Evolutionary conservation across 345 rosid genomes (phyloP).

Genomic region (Aquilaria sinensis): DNA sequence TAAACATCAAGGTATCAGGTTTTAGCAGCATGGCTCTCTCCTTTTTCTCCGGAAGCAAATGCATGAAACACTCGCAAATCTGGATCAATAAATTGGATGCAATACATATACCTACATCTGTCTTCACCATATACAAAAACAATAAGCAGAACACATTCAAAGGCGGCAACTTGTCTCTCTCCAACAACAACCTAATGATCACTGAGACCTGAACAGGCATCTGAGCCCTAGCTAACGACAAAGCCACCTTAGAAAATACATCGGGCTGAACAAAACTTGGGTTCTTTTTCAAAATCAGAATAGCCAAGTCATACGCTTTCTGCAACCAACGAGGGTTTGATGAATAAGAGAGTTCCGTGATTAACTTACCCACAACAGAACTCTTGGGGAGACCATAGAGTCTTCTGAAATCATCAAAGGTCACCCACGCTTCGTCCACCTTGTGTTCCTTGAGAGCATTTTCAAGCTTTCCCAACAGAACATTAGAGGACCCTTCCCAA

Average conservation of each 20-base stretch:
- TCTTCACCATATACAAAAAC: constrained; percentile 71
- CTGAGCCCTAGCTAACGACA: constrained; percentile 70
- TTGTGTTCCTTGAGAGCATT: constrained; percentile 38
- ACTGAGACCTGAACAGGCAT: constrained; percentile 48
- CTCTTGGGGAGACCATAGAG: constrained; percentile 51
- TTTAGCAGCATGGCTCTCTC: constrained; percentile 26
- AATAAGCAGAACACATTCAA: constrained; percentile 33
- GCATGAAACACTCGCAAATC: constrained; percentile 37
- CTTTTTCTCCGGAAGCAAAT: constrained; percentile 14
- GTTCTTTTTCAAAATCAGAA: constrained; percentile 35
- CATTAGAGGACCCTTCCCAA: constrained; percentile 47
- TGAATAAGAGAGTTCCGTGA: constrained; percentile 56
- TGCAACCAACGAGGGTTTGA: constrained; percentile 48
- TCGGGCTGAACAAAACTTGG: constrained; percentile 29
- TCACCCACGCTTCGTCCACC: constrained; percentile 57
- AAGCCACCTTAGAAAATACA: constrained; percentile 39
- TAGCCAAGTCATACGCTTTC: constrained; percentile 48
- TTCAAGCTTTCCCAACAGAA: constrained; percentile 58
- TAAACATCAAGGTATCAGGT: constrained; percentile 64
- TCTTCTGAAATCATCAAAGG: constrained; percentile 51
- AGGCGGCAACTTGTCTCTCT: constrained; percentile 27
- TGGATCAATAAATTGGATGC: constrained; percentile 67
- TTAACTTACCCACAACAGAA: constrained; percentile 32
- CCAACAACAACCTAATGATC: constrained; percentile 54
- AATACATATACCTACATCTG: constrained; percentile 55